Conservation (phyloP, 2,329 filamentous ascomycete genomes). For the Aspergillus niger region DNA sequence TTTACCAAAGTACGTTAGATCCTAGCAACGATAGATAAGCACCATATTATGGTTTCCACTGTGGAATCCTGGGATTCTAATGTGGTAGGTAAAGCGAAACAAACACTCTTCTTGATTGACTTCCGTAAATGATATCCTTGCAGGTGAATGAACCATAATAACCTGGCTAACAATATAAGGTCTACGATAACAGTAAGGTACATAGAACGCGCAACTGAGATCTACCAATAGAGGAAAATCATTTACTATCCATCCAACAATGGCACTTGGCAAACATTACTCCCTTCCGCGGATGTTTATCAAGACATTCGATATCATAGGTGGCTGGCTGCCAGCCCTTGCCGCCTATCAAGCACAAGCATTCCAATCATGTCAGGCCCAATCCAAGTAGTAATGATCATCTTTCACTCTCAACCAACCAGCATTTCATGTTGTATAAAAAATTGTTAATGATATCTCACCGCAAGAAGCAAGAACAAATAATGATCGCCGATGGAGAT, state of each 20-base stretch:
- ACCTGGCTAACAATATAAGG: too few relatives aligned
- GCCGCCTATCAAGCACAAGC: neutral
- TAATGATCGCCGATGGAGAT: neutral
- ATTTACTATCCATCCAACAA: neutral
- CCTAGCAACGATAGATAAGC: too few relatives aligned
- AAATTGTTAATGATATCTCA: neutral
- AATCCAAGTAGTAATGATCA: neutral
- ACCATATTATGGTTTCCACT: accelerated
- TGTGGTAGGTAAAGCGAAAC: neutral
- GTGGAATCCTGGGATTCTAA: too few relatives aligned
- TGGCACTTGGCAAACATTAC: neutral
- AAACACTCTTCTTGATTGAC: neutral
- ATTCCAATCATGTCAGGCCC: neutral
- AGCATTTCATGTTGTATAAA: neutral
- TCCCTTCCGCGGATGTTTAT: neutral
- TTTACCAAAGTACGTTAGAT: too few relatives aligned
- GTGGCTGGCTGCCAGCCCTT: neutral
- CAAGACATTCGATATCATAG: neutral
- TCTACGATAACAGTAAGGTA: neutral
- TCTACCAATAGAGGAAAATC: neutral
- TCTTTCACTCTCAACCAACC: neutral
- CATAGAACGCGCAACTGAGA: neutral
- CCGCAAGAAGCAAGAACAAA: neutral
- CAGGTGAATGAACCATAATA: neutral
- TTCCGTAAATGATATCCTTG: neutral